These are phyloP conservation scores for Ophiorrhiza pumila DNA, from an alignment of 257 asterid genomes.

Conservation along the genomic window DNA sequence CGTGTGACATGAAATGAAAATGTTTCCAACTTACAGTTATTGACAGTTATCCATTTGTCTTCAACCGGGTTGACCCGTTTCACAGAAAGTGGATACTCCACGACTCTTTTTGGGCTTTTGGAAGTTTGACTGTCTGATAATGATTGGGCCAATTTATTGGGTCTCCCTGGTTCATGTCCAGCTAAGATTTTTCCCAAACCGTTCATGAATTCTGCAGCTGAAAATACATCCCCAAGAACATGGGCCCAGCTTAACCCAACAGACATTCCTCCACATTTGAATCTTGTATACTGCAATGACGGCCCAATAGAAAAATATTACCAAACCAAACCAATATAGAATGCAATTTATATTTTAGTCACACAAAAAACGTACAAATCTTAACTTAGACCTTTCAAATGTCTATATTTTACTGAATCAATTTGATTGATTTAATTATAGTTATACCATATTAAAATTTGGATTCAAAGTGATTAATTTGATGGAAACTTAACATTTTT, in stretches of 20 bases:
- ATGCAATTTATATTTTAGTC: too few species aligned
- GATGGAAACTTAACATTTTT: too few species aligned
- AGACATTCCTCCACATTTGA: conserved; percentile 80
- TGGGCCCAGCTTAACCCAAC: conserved; percentile 92
- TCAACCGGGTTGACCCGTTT: conserved; percentile 70
- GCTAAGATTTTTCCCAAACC: conserved; percentile 29
- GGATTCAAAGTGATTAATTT: too few species aligned
- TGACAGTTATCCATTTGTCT: conserved; percentile 55
- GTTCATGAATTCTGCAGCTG: conserved; percentile 57
- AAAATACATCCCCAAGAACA: conserved; percentile 74
- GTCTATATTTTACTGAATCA: too few species aligned
- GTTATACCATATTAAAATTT: too few species aligned
- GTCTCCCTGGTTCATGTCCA: conserved; percentile 29
- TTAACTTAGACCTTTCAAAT: too few species aligned
- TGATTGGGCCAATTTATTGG: conserved; percentile 32
- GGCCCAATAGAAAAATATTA: not conserved
- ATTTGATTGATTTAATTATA: too few species aligned
- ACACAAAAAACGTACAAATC: too few species aligned
- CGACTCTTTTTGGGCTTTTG: conserved; percentile 1
- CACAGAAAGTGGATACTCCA: conserved; percentile 48
- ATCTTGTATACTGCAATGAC: conserved; percentile 50
- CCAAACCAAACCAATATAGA: not conserved
- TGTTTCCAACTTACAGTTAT: conserved; percentile 44
- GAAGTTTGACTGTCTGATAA: conserved; percentile 16
- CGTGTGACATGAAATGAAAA: conserved; percentile 49